Conservation (phyloP, 1,139 yeast species). For the Blastobotrys ciferrii region DNA sequence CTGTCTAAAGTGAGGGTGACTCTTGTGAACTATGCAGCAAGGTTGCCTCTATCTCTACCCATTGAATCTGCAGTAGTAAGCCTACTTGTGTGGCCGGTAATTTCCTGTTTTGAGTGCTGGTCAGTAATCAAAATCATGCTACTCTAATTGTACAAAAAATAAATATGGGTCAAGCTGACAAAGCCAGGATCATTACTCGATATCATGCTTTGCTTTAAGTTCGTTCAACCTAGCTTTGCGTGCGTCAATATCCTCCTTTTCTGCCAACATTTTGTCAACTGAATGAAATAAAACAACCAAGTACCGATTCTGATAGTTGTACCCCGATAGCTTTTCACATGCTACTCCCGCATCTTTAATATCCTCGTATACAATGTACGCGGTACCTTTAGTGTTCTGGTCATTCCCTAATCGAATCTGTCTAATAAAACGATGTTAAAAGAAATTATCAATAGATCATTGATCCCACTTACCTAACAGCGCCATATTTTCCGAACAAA, state of each 20-base stretch:
- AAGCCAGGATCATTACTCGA: slow-evolving; percentile 25
- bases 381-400: slow-evolving; percentile 51
- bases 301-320: slow-evolving; percentile 59
- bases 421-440: too few species aligned
- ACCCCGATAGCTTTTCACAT: slow-evolving; percentile 55
- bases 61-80: too few species aligned
- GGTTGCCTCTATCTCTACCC: too few species aligned
- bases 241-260: slow-evolving; percentile 27
- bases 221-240: slow-evolving; percentile 30
- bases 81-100: too few species aligned
- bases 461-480: slow-evolving; percentile 38
- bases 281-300: slow-evolving; percentile 50
- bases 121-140: too few species aligned
- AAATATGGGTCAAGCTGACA: too few species aligned
- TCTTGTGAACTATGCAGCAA: too few species aligned
- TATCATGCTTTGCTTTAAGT: slow-evolving; percentile 29
- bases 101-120: too few species aligned
- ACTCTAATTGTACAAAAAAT: too few species aligned
- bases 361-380: slow-evolving; percentile 55
- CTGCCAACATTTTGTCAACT: slow-evolving; percentile 40
- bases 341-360: slow-evolving; percentile 51
- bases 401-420: slow-evolving; percentile 54
- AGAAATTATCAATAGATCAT: too few species aligned
- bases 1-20: too few species aligned
- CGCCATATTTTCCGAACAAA: slow-evolving; percentile 57